These are phyloP conservation scores for Lunularia cruciata DNA, from an alignment of 225 moss, liverwort and hornwort species.

Conservation along the genomic window DNA sequence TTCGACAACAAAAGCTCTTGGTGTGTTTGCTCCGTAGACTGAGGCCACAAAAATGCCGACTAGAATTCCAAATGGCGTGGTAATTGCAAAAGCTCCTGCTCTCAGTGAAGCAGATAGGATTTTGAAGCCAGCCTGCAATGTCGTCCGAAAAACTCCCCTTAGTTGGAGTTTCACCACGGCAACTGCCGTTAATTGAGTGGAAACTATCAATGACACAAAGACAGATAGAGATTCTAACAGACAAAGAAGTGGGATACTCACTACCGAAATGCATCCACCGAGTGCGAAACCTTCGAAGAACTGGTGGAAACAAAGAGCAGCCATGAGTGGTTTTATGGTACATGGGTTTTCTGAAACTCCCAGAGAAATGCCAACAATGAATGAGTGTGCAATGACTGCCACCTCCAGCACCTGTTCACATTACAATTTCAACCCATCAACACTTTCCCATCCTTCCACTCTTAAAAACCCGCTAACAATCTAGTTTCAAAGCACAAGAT, in stretches of 20 bases:
- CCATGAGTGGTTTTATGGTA: constrained; percentile 70
- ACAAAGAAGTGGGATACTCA: constrained; percentile 2
- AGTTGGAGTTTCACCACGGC: background rate
- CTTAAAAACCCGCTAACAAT: no score
- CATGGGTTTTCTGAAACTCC: constrained; percentile 78
- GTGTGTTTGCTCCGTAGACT: constrained; percentile 52
- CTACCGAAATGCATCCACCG: constrained; percentile 84
- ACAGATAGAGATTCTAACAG: background rate
- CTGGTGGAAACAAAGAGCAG: constrained; percentile 82
- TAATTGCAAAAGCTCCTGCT: constrained; percentile 71
- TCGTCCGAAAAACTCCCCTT: background rate
- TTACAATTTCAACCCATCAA: background rate
- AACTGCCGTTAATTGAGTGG: no score
- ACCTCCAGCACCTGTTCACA: constrained; percentile 66
- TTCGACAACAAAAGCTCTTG: constrained; percentile 61
- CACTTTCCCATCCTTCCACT: no score
- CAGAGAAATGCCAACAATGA: constrained; percentile 75
- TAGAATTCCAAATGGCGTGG: constrained; percentile 73
- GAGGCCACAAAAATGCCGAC: constrained; percentile 66
- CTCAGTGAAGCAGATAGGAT: constrained; percentile 50
- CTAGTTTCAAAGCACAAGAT: no score
- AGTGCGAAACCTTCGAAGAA: constrained; percentile 96
- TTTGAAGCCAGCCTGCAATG: constrained; percentile 57
- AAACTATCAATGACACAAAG: no score
- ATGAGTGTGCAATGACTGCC: constrained; percentile 78